phyloP scores from a whole-genome alignment of 441 rosid species.

The Jatropha podagrica region DNA sequence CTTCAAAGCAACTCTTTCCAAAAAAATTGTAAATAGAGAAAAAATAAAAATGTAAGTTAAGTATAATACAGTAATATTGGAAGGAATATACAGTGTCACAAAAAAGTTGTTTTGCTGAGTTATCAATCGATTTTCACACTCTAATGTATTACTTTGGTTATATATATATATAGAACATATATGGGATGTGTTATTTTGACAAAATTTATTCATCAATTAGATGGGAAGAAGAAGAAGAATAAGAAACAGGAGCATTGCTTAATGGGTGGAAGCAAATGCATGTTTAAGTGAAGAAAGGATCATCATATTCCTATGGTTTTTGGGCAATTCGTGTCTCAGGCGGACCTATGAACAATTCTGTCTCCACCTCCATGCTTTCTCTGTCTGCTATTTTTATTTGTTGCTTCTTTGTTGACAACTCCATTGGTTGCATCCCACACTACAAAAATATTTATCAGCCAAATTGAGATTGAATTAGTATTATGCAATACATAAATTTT shows the following conservation, averaged over 20 bases:
- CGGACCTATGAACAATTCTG: constrained; percentile 65
- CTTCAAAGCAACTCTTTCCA: no score
- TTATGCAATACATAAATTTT: no score
- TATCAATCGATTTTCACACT: not conserved
- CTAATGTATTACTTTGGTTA: not conserved
- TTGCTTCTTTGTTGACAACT: not conserved
- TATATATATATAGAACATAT: not conserved
- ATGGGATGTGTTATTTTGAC: not conserved
- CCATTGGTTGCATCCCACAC: constrained; percentile 36
- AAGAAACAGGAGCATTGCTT: no score
- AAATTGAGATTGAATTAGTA: not conserved
- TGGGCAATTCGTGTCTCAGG: constrained; percentile 37
- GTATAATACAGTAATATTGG: not conserved
- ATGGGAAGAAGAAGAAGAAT: not conserved
- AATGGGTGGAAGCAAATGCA: not conserved
- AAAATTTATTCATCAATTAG: constrained; percentile 6
- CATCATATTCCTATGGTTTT: not conserved
- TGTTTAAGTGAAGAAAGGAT: not conserved
- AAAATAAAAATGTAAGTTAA: not conserved
- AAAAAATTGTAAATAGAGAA: no score
- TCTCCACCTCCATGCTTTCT: constrained; percentile 57
- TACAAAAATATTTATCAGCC: constrained; percentile 5
- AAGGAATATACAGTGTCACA: not conserved
- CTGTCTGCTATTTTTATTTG: constrained; percentile 19
- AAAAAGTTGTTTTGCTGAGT: not conserved